Evolutionary conservation across 495 filamentous ascomycete species (phyloP), one percentile per base, ranked within the genome.

Genomic region (Trichoderma asperelloides): DNA sequence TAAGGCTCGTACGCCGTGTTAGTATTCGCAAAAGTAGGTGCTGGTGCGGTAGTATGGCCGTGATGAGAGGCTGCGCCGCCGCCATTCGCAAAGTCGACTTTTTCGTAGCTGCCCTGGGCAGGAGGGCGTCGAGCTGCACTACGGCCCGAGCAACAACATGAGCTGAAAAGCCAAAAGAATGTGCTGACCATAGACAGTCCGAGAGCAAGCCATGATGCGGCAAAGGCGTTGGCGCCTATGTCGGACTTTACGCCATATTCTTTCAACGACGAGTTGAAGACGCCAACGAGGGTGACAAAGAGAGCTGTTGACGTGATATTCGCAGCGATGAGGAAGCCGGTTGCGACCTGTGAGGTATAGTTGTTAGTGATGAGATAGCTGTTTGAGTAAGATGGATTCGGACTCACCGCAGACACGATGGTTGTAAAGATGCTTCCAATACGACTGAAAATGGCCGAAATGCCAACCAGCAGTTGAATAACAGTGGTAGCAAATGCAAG

Each of bases 361-460:
- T 25, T 13, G 55, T 60, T 30, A 30, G 55, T 30, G n/a, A 6
- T n/a, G 5, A 15, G 25, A 33, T 2, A 3, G 2, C 11, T 57
- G n/a, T 60, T 3, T 8, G 55, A 60, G n/a, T 30, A 11, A 16
- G 11, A 21, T 30, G n/a, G 18, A 55, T 21, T 21, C 12, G 3
- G 47, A 60, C 55, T 16, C 18, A 60, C 55, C 25, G 13, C 55
- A 15, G 55, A 18, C 11, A 60, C 55, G 55, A 60, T 13, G 8
- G 55, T 60, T 13, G 55, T 60, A 21, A 30, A 15, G 2, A 60
- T 12, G 55, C 55, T 60, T 33, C 55, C 55, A 11, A 27, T 28
- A 13, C 55, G 55, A 21, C 55, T 60, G 55, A 60, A 60, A 18
- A 60, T 60, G 23, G 55, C 55, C 23, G 55, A 27, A 60, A 60